Evolutionary conservation across 176 grass and related monocot species (phyloP).

Genomic region (Dendrocalamus sinicus): DNA sequence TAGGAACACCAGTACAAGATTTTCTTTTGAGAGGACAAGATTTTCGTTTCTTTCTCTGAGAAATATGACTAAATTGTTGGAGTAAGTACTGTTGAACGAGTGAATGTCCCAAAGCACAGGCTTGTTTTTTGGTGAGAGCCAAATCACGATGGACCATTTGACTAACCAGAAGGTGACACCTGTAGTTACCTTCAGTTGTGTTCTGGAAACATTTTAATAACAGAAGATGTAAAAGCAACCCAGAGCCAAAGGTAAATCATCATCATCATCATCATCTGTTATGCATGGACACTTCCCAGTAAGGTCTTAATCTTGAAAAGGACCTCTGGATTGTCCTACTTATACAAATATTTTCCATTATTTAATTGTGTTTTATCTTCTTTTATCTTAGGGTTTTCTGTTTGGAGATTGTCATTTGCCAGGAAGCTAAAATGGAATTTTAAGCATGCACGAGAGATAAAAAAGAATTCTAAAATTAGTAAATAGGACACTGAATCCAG

Average conservation of each 20-base stretch:
- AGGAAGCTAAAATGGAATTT: not conserved
- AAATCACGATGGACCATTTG: not conserved
- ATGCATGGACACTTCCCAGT: too few species aligned
- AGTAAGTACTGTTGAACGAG: not conserved
- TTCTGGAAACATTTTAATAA: too few species aligned
- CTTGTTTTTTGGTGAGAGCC: not conserved
- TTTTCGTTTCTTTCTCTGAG: not conserved
- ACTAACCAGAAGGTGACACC: not conserved
- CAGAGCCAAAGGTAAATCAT: not conserved
- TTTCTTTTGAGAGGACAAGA: not conserved
- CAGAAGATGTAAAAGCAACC: too few species aligned
- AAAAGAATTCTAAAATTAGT: not conserved
- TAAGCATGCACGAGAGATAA: not conserved
- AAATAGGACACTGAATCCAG: not conserved
- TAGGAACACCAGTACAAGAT: not conserved
- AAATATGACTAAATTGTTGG: not conserved
- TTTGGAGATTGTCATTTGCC: not conserved
- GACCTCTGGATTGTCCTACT: conserved; percentile 18
- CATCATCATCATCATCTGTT: not conserved
- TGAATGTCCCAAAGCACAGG: not conserved
- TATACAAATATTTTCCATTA: not conserved
- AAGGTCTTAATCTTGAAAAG: not conserved
- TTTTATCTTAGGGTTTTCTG: not conserved
- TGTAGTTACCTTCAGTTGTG: not conserved
- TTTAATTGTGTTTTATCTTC: not conserved